These are phyloP conservation scores for Dichomitus squalens DNA, from an alignment of 1,284 basidiomycete species.

Conservation along the genomic window DNA sequence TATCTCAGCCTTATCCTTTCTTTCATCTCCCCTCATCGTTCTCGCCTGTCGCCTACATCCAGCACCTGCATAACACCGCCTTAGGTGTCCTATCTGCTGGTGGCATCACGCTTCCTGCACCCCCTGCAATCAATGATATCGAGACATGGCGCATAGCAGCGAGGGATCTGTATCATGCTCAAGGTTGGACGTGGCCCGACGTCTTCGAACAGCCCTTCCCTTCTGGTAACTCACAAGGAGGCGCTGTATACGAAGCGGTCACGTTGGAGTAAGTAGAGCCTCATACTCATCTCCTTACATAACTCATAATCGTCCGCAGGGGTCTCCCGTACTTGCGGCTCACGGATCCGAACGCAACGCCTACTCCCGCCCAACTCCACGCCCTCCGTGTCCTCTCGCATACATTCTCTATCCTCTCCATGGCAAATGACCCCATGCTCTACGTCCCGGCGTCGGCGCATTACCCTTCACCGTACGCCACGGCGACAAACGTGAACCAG, in stretches of 20 bases:
- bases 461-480: slow-evolving; percentile 18
- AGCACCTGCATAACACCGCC: slow-evolving; percentile 36
- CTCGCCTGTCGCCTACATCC: slow-evolving; percentile 26
- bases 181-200: slow-evolving; percentile 65
- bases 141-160: slow-evolving; percentile 30
- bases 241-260: slow-evolving; percentile 61
- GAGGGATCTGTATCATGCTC: slow-evolving; percentile 33
- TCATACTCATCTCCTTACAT: slow-evolving; percentile 1
- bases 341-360: slow-evolving; percentile 46
- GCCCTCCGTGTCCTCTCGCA: slow-evolving; percentile 70
- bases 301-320: slow-evolving; percentile 38
- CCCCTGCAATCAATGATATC: slow-evolving; percentile 16
- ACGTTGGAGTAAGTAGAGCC: slow-evolving; percentile 55
- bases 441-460: slow-evolving; percentile 20
- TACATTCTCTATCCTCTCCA: slow-evolving; percentile 61
- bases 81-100: slow-evolving; percentile 33
- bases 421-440: slow-evolving; percentile 27
- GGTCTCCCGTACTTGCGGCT: slow-evolving; percentile 64
- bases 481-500: slow-evolving; percentile 54
- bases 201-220: slow-evolving; percentile 60
- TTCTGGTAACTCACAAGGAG: slow-evolving; percentile 38
- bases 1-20: slow-evolving; percentile 6
- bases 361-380: slow-evolving; percentile 64
- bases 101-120: slow-evolving; percentile 16
- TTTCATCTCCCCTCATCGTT: slow-evolving; percentile 14